Evolutionary conservation across 2,329 filamentous ascomycete species (phyloP).

Genomic region (Plectosphaerella cucumerina): DNA sequence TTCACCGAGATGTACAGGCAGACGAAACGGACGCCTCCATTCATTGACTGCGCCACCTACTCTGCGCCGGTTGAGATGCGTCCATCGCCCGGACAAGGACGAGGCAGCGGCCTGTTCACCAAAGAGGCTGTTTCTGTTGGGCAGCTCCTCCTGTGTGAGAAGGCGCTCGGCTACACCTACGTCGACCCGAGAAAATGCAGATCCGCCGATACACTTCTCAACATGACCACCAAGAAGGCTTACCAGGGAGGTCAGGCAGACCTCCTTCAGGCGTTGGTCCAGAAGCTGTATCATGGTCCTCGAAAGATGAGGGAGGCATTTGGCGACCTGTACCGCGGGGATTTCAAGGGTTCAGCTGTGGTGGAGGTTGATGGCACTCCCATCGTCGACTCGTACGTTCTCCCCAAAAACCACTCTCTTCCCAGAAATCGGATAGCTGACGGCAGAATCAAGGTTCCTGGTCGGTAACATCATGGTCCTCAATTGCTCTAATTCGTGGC

Average conservation of each 20-base stretch:
- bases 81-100: constrained; percentile 27
- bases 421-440: not conserved
- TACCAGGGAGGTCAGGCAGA: constrained; percentile 31
- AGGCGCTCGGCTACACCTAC: constrained; percentile 43
- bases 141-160: constrained; percentile 51
- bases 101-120: constrained; percentile 48
- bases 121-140: constrained; percentile 41
- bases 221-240: constrained; percentile 23
- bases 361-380: constrained; percentile 28
- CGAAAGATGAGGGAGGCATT: constrained; percentile 27
- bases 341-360: constrained; percentile 25
- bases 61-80: constrained; percentile 35
- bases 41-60: constrained; percentile 45
- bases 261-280: constrained; percentile 33
- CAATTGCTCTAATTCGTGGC: constrained; percentile 37
- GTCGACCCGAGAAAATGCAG: constrained; percentile 13
- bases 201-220: constrained; percentile 28
- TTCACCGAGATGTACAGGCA: constrained; percentile 32
- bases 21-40: constrained; percentile 27
- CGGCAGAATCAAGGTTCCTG: constrained; percentile 32
- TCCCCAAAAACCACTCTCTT: not conserved
- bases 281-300: constrained; percentile 38
- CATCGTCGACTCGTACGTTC: constrained; percentile 41
- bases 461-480: constrained; percentile 34
- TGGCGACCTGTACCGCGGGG: constrained; percentile 32